Conservation (phyloP, 257 asterid species). For the Sherardia arvensis region DNA sequence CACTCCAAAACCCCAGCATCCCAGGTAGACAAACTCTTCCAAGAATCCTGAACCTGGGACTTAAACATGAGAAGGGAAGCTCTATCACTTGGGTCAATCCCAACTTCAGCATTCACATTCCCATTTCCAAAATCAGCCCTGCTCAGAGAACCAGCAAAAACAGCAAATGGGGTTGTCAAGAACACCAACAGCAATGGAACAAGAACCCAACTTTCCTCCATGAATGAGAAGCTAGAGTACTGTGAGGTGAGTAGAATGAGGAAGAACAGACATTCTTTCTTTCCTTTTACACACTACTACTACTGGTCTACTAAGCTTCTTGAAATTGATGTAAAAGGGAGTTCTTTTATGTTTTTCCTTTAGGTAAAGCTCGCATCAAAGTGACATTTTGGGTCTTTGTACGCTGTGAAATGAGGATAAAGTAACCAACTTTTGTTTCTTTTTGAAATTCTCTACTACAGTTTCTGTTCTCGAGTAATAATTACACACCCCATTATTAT, state of each 20-base stretch:
- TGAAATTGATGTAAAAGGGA: conserved; percentile 8
- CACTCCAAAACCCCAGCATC: conserved; percentile 22
- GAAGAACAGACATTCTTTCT: conserved; percentile 32
- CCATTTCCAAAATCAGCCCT: conserved; percentile 4
- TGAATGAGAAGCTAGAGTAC: conserved; percentile 3
- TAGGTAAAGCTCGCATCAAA: conserved; percentile 4
- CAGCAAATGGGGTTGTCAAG: conserved; percentile 13
- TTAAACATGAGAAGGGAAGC: conserved; percentile 54
- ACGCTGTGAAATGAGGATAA: conserved; percentile 19
- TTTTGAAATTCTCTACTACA: conserved; percentile 12
- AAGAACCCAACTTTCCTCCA: conserved; percentile 24
- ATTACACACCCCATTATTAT: no score
- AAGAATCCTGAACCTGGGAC: conserved; percentile 46
- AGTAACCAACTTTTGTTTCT: conserved; percentile 21
- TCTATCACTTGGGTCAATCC: conserved; percentile 28
- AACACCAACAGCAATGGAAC: conserved; percentile 12
- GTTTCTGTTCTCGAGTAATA: not conserved
- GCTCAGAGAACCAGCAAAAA: conserved; percentile 18
- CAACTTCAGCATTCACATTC: conserved; percentile 10
- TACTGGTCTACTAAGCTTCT: no score
- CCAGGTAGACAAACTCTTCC: conserved; percentile 40
- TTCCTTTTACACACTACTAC: not conserved
- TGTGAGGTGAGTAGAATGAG: not conserved
- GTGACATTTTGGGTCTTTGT: not conserved
- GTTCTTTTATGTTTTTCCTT: conserved; percentile 2